These are phyloP conservation scores for Malus fusca DNA, from an alignment of 306 rosid genomes.

Conservation along the genomic window DNA sequence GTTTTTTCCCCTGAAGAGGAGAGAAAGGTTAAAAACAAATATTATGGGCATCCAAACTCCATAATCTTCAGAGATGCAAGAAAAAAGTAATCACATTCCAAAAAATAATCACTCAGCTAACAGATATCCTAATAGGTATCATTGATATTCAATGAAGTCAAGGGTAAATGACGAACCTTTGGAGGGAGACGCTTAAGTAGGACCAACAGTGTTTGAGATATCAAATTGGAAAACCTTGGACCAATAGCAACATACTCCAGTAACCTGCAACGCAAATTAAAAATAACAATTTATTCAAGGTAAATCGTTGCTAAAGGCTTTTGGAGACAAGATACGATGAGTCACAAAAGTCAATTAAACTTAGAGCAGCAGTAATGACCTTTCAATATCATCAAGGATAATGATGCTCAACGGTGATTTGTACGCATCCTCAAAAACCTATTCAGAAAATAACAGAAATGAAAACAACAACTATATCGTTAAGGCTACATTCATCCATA, in stretches of 20 bases:
- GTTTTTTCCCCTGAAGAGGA: conserved; percentile 73
- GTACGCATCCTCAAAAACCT: conserved; percentile 99
- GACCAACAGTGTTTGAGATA: conserved; percentile 78
- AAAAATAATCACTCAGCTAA: not conserved
- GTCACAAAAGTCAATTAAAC: not conserved
- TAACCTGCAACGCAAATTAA: conserved; percentile 41
- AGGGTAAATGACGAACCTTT: conserved; percentile 41
- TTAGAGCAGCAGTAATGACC: conserved; percentile 34
- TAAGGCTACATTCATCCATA: conserved; percentile 6
- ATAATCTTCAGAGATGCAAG: not conserved
- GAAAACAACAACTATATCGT: not conserved
- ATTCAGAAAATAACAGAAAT: conserved; percentile 9
- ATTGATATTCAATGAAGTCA: not conserved
- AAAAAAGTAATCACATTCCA: not conserved
- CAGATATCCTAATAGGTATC: not conserved
- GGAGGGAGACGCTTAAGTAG: conserved; percentile 92
- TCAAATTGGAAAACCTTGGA: conserved; percentile 86
- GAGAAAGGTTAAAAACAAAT: conserved; percentile 9
- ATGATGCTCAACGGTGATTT: conserved; percentile 93
- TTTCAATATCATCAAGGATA: conserved; percentile 93
- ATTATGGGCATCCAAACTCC: conserved; percentile 7
- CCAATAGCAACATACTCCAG: conserved; percentile 89
- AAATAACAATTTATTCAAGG: not conserved
- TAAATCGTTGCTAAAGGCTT: not conserved
- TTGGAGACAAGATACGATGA: not conserved